Base-by-base conservation (phyloP, 2,329 filamentous ascomycete genomes). In the Amauroascus niger region DNA sequence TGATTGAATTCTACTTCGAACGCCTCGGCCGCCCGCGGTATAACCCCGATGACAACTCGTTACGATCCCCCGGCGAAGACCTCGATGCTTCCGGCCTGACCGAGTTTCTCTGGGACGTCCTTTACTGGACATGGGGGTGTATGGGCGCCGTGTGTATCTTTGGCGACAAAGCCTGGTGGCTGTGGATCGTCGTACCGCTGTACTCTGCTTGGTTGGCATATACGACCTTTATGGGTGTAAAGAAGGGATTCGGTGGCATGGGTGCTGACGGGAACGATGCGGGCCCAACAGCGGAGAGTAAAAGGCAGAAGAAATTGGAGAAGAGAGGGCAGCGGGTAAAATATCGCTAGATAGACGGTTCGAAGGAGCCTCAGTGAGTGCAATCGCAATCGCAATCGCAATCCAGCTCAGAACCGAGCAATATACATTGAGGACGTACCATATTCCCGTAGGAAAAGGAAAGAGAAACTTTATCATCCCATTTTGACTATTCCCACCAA, bases 21-120 rank as follows among this genome's bases (percentile, higher is more conserved):
- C 79, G 79, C 45, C 82, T 89, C 6, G 88, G 87, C 11, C 86
- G 91, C 8, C 93, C 93, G 22, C 83, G 76, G 57, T 87, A 84
- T 66, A 80, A 82, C 60, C 67, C 82, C 20, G 72, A 74, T 24
- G 83, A 81, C 46, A 78, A 76, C 13, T 77, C 83, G n/a, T 76
- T 97, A 57, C 83, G 81, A 67, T 81, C 79, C 30, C 76, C 87
- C 0, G 91, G 93, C 41, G 90, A 97, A 67, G 93, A 98, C 68
- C 80, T 98, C 49, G 82, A 86, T 51, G 87, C 88, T 8, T 79
- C 84, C 32, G 93, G 93, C 3, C 73, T 98, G 74, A 97, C 91
- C 9, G 93, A 96, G 72, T 97, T 94, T 76, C 88, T 97, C 86
- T 98, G 95, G 79, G 93, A 98, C 72, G 81, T 95, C 48, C 76